A percentile compares a stretch with the other conserved stretches of the same genome.
These are phyloP conservation scores for Aciculosporium take DNA, from an alignment of 2,329 filamentous ascomycete species.

Conservation along the genomic window DNA sequence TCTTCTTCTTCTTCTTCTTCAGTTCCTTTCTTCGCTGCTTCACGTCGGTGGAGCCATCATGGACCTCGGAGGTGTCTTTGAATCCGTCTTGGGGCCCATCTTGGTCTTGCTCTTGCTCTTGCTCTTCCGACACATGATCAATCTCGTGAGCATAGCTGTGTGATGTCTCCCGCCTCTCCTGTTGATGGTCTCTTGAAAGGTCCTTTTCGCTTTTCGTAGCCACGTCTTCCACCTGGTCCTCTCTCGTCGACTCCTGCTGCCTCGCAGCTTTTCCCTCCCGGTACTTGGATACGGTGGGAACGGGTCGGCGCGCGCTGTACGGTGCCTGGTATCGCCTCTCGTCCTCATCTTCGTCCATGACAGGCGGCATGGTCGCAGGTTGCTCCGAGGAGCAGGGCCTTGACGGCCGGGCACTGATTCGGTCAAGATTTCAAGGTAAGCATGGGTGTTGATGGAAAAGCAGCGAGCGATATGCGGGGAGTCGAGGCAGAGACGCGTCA, in stretches of 20 bases:
- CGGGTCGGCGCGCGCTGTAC: conserved; percentile 28
- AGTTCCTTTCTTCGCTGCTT: conserved; percentile 34
- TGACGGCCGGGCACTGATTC: not conserved
- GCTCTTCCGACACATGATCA: conserved; percentile 6
- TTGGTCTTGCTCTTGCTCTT: too few relatives aligned
- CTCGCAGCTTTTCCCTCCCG: conserved; percentile 30
- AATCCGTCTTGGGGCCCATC: conserved; percentile 8
- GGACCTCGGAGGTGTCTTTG: conserved; percentile 23
- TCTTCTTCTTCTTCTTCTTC: conserved; percentile 31
- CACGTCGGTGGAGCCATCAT: conserved; percentile 24
- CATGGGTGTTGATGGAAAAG: not conserved
- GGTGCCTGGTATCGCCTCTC: conserved; percentile 24
- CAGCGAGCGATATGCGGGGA: too few relatives aligned
- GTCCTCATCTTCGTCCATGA: conserved; percentile 23
- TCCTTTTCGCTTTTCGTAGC: not conserved
- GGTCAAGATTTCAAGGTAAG: not conserved
- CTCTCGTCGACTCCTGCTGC: conserved; percentile 23
- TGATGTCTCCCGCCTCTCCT: not conserved
- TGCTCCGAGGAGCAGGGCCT: not conserved
- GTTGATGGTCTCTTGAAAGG: not conserved
- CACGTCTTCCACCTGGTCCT: conserved; percentile 12
- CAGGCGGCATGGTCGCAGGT: conserved; percentile 19
- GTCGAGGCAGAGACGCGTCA: too few relatives aligned
- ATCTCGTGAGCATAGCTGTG: conserved; percentile 1
- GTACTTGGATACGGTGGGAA: conserved; percentile 36